Evolutionary conservation across 2,329 filamentous ascomycete genomes (phyloP).

Genomic region (Neopestalotiopsis rosae): DNA sequence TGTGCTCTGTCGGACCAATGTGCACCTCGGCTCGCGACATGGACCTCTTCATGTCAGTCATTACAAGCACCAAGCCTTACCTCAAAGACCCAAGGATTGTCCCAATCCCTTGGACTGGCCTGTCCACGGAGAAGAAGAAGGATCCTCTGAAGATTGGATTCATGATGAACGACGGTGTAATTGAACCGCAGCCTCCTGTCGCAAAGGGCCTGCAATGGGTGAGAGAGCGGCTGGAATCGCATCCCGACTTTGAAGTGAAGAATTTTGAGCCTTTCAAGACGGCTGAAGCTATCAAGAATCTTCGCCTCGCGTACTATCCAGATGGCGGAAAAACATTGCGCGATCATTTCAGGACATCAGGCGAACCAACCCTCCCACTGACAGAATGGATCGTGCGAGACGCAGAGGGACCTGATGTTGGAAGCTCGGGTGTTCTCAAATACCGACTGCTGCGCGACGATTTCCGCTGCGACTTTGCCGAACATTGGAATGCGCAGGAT

Average conservation of each 20-base stretch:
- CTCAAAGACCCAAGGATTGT: background rate
- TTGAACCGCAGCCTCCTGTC: background rate
- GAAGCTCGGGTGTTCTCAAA: background rate
- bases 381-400: background rate
- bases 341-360: background rate
- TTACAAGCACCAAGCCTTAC: background rate
- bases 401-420: background rate
- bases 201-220: background rate
- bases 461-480: background rate
- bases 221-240: background rate
- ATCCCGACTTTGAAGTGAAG: background rate
- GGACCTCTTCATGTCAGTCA: background rate
- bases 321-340: background rate
- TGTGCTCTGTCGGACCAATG: background rate
- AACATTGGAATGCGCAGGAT: background rate
- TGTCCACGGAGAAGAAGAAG: background rate
- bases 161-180: background rate
- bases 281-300: background rate
- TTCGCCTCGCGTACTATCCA: background rate
- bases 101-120: background rate
- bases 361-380: background rate
- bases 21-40: background rate
- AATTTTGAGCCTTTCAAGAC: background rate
- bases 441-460: background rate
- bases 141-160: background rate